Base-by-base conservation (phyloP, 2,329 filamentous ascomycete species). In the Apiospora sp. region DNA sequence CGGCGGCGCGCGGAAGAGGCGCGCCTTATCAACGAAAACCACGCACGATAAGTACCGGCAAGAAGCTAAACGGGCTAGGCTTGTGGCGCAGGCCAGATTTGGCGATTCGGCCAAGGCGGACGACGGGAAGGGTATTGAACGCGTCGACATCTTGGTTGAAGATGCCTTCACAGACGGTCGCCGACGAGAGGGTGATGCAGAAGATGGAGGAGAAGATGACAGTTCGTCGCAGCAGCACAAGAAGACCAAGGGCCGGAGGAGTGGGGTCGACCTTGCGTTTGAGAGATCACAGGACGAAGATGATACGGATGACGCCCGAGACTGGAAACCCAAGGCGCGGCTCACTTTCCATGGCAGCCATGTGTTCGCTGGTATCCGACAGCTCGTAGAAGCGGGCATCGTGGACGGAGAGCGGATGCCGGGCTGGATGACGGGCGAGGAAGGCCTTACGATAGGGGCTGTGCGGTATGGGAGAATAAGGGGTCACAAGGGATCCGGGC, bases 391-490 rank as follows among this genome's bases (percentile, higher is more conserved):
- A 81, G 84, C 89, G 22, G 94, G 94, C 0, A 87, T 93, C 69
- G 85, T 97, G 37, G 91, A 97, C 79, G 92, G 94, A 1, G 88
- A 91, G 77, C 89, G 86, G 71, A 95, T 97, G 92, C 94, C 95
- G 0, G 93, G 93, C 0, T 97, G 94, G 94, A 92, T 97, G 92
- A 96, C 94, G 0, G 95, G 94, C 1, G 94, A 97, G 78, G 93
- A 94, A 64, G 93, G 92, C 0, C 91, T 96, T 6, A 96, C 93
- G 71, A 87, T 91, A 49, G 93, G 93, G 0, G 87, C 90, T 41
- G 90, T 97, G 4, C 88, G 87, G 75, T 82, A 90, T 73, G 94
- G 94, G 2, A 86, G 91, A 74, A 90, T 95, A 77, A 83, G 84
- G 61, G 89, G 88, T 1, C 83, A 88, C 77, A 90, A 87, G 74